Conservation (phyloP, 2,329 filamentous ascomycete species). For the Fusarium sulawesiense region DNA sequence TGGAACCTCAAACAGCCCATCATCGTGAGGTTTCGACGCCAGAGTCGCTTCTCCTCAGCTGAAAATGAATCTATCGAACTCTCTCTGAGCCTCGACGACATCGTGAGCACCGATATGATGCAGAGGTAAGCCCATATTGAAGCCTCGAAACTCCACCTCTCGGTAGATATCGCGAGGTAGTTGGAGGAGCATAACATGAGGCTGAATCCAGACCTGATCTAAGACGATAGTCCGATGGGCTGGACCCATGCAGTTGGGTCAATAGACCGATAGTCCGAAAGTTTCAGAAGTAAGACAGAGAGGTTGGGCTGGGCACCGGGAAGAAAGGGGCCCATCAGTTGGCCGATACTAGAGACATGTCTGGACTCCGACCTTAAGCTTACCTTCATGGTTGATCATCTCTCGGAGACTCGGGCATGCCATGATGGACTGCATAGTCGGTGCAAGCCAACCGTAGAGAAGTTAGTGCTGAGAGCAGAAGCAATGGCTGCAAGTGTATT, state of each 20-base stretch:
- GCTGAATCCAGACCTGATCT: conserved; percentile 4
- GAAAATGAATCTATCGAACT: conserved; percentile 24
- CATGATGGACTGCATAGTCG: not conserved
- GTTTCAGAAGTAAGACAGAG: too few species aligned
- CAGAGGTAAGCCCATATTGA: not conserved
- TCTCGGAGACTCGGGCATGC: not conserved
- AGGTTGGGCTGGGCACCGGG: not conserved
- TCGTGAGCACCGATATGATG: not conserved
- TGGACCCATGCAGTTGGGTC: not conserved
- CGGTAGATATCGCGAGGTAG: not conserved
- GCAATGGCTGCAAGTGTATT: not conserved
- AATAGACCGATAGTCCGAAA: not conserved
- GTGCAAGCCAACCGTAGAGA: accelerated
- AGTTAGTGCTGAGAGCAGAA: not conserved
- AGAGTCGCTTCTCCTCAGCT: not conserved
- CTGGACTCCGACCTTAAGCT: not conserved
- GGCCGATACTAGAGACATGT: not conserved
- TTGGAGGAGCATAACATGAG: not conserved
- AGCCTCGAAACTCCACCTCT: not conserved
- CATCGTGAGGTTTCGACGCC: not conserved
- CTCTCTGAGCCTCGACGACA: not conserved
- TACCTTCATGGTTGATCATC: not conserved
- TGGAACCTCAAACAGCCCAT: not conserved
- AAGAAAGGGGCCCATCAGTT: not conserved
- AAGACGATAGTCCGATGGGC: not conserved